Evolutionary conservation across 2,329 filamentous ascomycete genomes (phyloP).

Genomic region (Pochonia chlamydosporia): DNA sequence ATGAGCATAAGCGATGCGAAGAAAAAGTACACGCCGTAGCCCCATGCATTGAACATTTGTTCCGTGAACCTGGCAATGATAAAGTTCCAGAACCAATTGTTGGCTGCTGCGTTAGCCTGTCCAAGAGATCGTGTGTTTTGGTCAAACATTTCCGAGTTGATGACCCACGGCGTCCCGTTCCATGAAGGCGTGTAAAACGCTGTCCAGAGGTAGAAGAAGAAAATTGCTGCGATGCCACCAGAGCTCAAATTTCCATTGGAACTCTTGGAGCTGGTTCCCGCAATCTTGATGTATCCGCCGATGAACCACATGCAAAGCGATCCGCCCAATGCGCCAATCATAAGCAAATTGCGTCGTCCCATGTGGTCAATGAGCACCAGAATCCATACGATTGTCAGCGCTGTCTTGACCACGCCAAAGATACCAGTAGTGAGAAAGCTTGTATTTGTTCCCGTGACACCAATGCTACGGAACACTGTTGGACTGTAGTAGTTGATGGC

Average conservation of each 20-base stretch:
- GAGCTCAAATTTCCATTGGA: conserved; percentile 10
- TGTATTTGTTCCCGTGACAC: conserved; percentile 16
- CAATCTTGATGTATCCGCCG: conserved; percentile 36
- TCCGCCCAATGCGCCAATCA: conserved; percentile 58
- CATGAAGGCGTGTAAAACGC: conserved; percentile 66
- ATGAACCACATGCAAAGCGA: conserved; percentile 61
- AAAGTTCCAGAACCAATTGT: conserved; percentile 71
- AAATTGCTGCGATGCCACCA: conserved; percentile 62
- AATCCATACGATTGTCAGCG: conserved; percentile 37
- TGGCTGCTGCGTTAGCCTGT: conserved; percentile 64
- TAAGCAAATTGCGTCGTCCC: conserved; percentile 51
- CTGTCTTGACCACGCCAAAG: conserved; percentile 21
- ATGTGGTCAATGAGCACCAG: conserved; percentile 21
- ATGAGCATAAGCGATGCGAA: conserved; percentile 58
- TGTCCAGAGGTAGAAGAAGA: conserved; percentile 51
- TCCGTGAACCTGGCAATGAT: conserved; percentile 62
- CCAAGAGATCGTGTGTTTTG: conserved; percentile 57
- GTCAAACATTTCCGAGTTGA: conserved; percentile 72
- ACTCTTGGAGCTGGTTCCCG: conserved; percentile 22
- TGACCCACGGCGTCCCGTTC: conserved; percentile 72
- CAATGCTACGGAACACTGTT: conserved; percentile 22
- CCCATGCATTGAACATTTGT: conserved; percentile 54
- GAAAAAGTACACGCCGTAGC: conserved; percentile 65
- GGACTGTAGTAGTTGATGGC: conserved; percentile 26
- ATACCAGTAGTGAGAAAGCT: conserved; percentile 24